phyloP scores from a whole-genome alignment of 2,329 filamentous ascomycete genomes.

The Penicillium thymicola region DNA sequence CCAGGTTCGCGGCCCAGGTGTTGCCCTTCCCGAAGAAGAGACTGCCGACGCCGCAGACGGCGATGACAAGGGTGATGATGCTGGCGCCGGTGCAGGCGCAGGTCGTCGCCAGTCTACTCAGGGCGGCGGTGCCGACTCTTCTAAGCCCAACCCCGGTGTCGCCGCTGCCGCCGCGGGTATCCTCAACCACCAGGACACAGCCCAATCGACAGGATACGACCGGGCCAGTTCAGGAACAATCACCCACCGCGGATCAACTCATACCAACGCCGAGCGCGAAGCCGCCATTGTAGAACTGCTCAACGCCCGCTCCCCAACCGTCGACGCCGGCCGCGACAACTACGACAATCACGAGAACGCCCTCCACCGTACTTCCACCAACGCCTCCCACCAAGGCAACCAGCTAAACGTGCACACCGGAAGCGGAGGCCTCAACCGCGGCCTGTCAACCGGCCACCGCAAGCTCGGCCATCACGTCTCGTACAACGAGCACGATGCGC shows the following conservation, averaged over 20 bases:
- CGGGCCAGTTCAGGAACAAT: constrained; percentile 23
- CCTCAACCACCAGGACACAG: constrained; percentile 16
- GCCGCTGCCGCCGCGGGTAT: constrained; percentile 14
- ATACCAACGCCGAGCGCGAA: constrained; percentile 28
- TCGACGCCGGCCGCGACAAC: constrained; percentile 30
- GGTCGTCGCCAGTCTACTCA: constrained; percentile 14
- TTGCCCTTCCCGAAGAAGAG: constrained; percentile 51
- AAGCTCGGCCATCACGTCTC: constrained; percentile 26
- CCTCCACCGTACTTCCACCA: constrained; percentile 28
- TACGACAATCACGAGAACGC: constrained; percentile 15
- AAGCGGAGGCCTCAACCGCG: constrained; percentile 29
- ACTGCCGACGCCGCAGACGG: constrained; percentile 48
- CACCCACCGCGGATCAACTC: constrained; percentile 31
- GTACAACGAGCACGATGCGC: constrained; percentile 9
- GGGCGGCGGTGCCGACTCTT: constrained; percentile 3
- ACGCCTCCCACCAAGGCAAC: constrained; percentile 22
- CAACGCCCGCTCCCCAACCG: constrained; percentile 33
- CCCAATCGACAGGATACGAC: constrained; percentile 34
- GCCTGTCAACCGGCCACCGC: constrained; percentile 42
- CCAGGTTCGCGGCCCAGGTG: constrained; percentile 79
- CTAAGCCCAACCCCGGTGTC: constrained; percentile 5
- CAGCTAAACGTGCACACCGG: constrained; percentile 18
- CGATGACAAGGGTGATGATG: constrained; percentile 64
- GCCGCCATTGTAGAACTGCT: constrained; percentile 34
- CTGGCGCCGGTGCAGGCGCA: constrained; percentile 47